phyloP scores from a whole-genome alignment of 164 flowering plant species.

The Akebia trifoliata region DNA sequence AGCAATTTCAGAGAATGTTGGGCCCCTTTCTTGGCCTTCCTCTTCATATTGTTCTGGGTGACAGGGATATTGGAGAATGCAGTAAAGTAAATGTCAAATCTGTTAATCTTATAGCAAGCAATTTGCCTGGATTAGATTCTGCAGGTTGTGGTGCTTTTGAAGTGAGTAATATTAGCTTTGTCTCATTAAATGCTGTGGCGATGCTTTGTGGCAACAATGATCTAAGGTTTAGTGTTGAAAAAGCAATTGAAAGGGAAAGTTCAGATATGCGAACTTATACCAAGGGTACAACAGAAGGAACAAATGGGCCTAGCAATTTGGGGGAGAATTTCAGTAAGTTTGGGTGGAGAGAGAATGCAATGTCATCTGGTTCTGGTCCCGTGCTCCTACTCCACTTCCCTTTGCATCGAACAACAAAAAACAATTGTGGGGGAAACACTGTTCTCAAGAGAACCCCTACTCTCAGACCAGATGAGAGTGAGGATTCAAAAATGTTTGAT shows the following conservation, averaged over 20 bases:
- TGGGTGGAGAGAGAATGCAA: conserved; percentile 42
- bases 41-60: conserved; percentile 59
- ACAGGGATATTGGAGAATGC: conserved; percentile 66
- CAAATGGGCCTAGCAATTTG: conserved; percentile 2
- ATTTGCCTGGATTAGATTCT: conserved; percentile 58
- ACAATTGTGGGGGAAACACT: conserved; percentile 10
- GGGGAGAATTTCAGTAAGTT: conserved; percentile 13
- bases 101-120: conserved; percentile 38
- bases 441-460: conserved; percentile 7
- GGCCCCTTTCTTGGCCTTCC: conserved; percentile 61
- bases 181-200: conserved; percentile 62
- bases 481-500: not conserved
- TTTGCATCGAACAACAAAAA: conserved; percentile 26
- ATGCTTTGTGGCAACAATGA: conserved; percentile 60
- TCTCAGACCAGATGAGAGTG: conserved; percentile 1
- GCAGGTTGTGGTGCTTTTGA: conserved; percentile 63
- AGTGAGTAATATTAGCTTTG: conserved; percentile 52
- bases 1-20: conserved; percentile 46
- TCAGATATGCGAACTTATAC: conserved; percentile 23
- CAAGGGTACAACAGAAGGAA: conserved; percentile 12
- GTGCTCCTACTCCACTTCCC: conserved; percentile 73
- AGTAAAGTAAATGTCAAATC: conserved; percentile 23
- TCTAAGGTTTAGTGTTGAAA: conserved; percentile 51
- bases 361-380: conserved; percentile 58
- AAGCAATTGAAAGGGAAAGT: conserved; percentile 53